Percentiles rank a stretch among this genome's conserved stretches.
Conservation (phyloP, 2,329 filamentous ascomycete species). For the Knufia petricola region DNA sequence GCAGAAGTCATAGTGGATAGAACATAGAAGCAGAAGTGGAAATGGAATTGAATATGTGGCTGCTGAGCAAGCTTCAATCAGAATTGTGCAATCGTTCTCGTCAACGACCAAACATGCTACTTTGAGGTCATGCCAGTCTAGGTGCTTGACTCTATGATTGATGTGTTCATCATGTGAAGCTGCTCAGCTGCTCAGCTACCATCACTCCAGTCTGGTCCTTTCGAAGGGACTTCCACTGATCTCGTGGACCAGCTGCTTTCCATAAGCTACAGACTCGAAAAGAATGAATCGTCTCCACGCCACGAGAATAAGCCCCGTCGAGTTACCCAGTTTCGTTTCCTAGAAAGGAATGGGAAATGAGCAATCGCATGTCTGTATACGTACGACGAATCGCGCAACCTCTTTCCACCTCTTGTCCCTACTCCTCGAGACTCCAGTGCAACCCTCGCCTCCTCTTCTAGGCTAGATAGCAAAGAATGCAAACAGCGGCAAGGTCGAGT, state of each 20-base stretch:
- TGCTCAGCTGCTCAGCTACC: neutral
- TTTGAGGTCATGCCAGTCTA: conserved; percentile 46
- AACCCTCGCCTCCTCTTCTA: conserved; percentile 31
- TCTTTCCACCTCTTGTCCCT: conserved; percentile 15
- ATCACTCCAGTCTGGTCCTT: conserved; percentile 51
- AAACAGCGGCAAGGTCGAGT: conserved; percentile 39
- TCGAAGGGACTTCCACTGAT: conserved; percentile 54
- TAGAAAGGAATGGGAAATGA: conserved; percentile 27
- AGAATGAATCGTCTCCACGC: conserved; percentile 63
- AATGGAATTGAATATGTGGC: neutral
- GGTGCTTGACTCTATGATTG: conserved; percentile 99
- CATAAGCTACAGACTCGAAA: conserved; percentile 44
- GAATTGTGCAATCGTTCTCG: conserved; percentile 40
- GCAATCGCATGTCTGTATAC: conserved; percentile 99
- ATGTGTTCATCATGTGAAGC: conserved; percentile 77
- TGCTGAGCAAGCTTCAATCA: conserved; percentile 30
- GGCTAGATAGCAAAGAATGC: conserved; percentile 36
- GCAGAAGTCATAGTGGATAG: conserved; percentile 27
- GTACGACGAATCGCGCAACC: conserved; percentile 70
- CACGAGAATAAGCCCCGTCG: conserved; percentile 99
- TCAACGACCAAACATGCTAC: conserved; percentile 33
- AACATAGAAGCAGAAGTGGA: too few species aligned
- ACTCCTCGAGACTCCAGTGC: conserved; percentile 8
- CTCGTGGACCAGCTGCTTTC: conserved; percentile 38
- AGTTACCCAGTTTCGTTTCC: conserved; percentile 60